Evolutionary conservation across 441 rosid species (phyloP).

Genomic region (Adansonia gregorii): DNA sequence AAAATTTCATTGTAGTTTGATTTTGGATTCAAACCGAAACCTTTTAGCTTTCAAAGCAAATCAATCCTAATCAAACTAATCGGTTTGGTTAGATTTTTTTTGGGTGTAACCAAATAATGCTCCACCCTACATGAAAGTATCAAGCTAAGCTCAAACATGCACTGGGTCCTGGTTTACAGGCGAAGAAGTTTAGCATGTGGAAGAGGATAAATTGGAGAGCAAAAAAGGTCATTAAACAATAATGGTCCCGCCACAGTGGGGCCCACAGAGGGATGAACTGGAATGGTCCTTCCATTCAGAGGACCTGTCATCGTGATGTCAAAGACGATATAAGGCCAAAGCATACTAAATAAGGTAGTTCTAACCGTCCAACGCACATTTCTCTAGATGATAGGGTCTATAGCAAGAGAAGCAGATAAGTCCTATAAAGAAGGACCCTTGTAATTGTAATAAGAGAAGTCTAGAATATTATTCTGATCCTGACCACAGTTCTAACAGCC

Average conservation of each 20-base stretch:
- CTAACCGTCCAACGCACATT: background rate
- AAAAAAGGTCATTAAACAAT: background rate
- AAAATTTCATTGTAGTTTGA: background rate
- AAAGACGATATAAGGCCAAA: background rate
- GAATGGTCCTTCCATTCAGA: conserved; percentile 9
- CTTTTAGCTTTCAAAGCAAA: conserved; percentile 4
- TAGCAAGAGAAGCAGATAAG: background rate
- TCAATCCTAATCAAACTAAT: background rate
- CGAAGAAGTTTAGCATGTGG: background rate
- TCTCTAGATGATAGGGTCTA: background rate
- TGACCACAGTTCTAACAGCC: background rate
- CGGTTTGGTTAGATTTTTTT: too few species aligned
- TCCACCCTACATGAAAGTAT: background rate
- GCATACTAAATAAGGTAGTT: background rate
- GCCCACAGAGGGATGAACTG: background rate
- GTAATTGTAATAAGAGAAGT: background rate
- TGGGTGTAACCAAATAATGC: background rate
- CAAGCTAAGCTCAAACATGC: background rate
- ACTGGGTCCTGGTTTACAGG: background rate
- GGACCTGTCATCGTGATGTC: background rate
- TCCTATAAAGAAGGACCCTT: background rate
- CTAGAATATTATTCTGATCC: background rate
- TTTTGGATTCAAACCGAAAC: background rate
- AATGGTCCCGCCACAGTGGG: background rate
- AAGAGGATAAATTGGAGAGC: background rate